These are phyloP conservation scores for Taiozyma sp. DNA, from an alignment of 1,139 yeast species.

Conservation along the genomic window DNA sequence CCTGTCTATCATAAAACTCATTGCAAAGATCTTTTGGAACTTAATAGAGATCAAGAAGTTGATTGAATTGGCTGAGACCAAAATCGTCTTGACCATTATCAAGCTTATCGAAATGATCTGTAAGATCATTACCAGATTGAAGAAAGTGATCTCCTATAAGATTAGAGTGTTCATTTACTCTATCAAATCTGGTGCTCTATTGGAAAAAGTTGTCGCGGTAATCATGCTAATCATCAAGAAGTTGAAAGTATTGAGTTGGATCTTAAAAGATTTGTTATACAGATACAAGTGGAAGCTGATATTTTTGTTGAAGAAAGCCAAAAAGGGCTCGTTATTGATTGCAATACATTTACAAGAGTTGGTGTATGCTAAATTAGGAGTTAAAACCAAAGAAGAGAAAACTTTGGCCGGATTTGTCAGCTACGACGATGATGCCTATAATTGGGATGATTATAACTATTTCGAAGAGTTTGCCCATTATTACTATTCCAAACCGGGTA, in stretches of 20 bases:
- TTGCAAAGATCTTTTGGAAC: conserved; percentile 9
- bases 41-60: conserved; percentile 6
- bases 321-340: conserved; percentile 9
- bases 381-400: conserved; percentile 6
- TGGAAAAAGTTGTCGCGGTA: conserved; percentile 6
- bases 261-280: conserved; percentile 10
- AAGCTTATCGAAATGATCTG: conserved; percentile 6
- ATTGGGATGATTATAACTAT: conserved; percentile 17
- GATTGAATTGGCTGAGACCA: conserved; percentile 5
- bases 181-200: conserved; percentile 3
- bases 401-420: conserved; percentile 5
- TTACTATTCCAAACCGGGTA: conserved; percentile 7
- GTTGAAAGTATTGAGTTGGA: conserved; percentile 10
- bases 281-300: conserved; percentile 14
- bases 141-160: conserved; percentile 2
- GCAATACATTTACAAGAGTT: conserved; percentile 10
- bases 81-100: conserved; percentile 6
- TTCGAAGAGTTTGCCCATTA: conserved; percentile 15
- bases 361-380: conserved; percentile 7
- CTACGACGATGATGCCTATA: conserved; percentile 9
- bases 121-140: conserved; percentile 1
- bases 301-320: conserved; percentile 4
- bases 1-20: conserved; percentile 5
- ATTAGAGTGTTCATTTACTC: conserved; percentile 1
- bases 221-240: conserved; percentile 5